phyloP scores from a whole-genome alignment of 2,329 filamentous ascomycete genomes.

The Colletotrichum paranaense region DNA sequence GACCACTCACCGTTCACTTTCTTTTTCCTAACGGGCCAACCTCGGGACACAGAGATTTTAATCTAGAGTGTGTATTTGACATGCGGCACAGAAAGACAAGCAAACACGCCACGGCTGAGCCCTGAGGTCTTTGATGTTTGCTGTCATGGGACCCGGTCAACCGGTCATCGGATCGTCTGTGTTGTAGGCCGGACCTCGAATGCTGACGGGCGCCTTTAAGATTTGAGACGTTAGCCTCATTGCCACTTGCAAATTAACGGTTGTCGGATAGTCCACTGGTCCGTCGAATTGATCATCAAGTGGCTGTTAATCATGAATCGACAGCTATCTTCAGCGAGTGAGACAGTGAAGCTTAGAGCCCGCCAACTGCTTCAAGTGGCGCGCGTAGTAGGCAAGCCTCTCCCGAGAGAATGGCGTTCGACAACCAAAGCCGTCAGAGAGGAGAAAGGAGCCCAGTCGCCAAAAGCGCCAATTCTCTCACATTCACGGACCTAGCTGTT shows the following conservation, averaged over 20 bases:
- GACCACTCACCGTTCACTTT: constrained; percentile 12
- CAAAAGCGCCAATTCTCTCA: neutral
- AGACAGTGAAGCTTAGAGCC: neutral
- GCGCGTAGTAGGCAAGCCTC: constrained; percentile 17
- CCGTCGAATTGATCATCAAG: neutral
- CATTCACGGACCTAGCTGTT: neutral
- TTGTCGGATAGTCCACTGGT: neutral
- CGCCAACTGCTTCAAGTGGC: neutral
- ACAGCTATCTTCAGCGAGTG: neutral
- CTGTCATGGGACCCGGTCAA: neutral
- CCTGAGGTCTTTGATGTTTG: neutral
- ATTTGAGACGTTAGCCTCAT: neutral
- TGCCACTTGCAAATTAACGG: neutral
- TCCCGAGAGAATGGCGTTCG: constrained; percentile 14
- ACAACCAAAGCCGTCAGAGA: neutral
- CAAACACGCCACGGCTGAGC: neutral
- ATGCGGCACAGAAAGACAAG: neutral
- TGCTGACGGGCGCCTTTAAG: neutral
- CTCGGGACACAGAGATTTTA: neutral
- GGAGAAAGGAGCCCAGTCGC: neutral
- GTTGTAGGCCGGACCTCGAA: neutral
- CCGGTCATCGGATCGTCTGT: neutral
- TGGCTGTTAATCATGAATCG: neutral
- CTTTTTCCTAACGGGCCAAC: constrained; percentile 18
- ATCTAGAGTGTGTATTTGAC: neutral